Evolutionary conservation across 176 grass and related monocot species (phyloP).

Genomic region (Rhynchospora pubera): DNA sequence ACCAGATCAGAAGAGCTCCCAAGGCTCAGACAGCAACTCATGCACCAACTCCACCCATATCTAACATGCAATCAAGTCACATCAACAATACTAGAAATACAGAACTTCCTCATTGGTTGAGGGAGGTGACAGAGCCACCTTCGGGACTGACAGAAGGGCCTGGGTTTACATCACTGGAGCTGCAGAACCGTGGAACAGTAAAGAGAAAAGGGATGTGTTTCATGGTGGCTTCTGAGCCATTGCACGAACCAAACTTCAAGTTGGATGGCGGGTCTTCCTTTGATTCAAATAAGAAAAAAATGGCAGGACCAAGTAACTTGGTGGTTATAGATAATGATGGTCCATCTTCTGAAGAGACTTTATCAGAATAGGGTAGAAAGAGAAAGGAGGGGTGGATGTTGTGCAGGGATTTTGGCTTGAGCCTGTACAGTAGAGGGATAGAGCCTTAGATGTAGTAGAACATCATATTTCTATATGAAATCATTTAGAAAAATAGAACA

Average conservation of each 20-base stretch:
- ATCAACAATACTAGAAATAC: conserved; percentile 13
- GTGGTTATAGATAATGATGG: conserved; percentile 15
- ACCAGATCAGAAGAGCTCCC: conserved; percentile 16
- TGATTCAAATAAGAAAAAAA: conserved; percentile 13
- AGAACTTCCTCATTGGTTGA: conserved; percentile 20
- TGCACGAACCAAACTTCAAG: background rate
- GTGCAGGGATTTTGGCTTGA: conserved; percentile 16
- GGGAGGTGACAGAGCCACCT: background rate
- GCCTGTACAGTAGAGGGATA: background rate
- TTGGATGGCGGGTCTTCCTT: background rate
- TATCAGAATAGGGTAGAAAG: conserved; percentile 10
- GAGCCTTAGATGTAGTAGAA: background rate
- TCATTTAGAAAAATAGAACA: no score
- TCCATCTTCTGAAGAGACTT: conserved; percentile 19
- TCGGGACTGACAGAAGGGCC: background rate
- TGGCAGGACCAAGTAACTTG: background rate
- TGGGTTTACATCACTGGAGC: background rate
- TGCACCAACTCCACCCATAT: background rate
- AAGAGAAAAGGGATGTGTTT: conserved; percentile 1
- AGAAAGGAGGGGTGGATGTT: conserved; percentile 2
- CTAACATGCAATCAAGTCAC: background rate
- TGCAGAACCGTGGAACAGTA: background rate
- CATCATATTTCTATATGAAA: background rate
- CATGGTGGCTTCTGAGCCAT: background rate
- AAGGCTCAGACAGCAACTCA: conserved; percentile 11